Conservation (phyloP, 345 rosid genomes). For the Rhizophora apiculata region DNA sequence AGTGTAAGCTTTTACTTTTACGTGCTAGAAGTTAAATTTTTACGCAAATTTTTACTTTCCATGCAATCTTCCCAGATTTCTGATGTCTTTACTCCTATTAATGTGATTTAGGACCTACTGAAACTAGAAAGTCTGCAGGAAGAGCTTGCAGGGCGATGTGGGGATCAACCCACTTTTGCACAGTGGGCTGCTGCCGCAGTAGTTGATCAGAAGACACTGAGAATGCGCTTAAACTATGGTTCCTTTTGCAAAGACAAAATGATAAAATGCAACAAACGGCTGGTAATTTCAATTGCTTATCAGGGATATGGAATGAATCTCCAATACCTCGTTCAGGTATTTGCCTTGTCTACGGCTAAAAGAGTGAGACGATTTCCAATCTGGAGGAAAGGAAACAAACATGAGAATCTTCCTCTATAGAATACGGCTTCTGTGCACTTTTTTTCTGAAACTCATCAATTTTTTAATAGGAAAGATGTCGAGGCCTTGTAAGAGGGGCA, state of each 20-base stretch:
- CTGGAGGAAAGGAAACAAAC: background rate
- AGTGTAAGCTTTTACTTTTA: background rate
- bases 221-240: slow-evolving; percentile 68
- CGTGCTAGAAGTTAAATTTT: background rate
- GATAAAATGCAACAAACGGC: slow-evolving; percentile 92
- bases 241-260: slow-evolving; percentile 76
- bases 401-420: background rate
- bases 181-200: slow-evolving; percentile 97
- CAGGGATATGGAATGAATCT: slow-evolving; percentile 88
- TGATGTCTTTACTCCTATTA: slow-evolving; percentile 5
- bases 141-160: slow-evolving; percentile 67
- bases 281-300: slow-evolving; percentile 93
- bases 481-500: slow-evolving; percentile 83
- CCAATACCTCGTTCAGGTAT: slow-evolving; percentile 95
- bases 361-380: background rate
- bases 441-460: slow-evolving; percentile 11
- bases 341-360: slow-evolving; percentile 6
- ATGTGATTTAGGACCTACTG: slow-evolving; percentile 57
- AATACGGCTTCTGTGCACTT: background rate
- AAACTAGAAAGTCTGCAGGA: slow-evolving; percentile 78
- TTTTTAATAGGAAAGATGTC: slow-evolving; percentile 77
- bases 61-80: background rate
- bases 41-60: background rate
- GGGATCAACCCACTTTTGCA: slow-evolving; percentile 63
- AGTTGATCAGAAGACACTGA: slow-evolving; percentile 63